Evolutionary conservation across 495 filamentous ascomycete species (phyloP), one percentile per base, ranked within the genome.

Genomic region (Aspergillus ellipticus): DNA sequence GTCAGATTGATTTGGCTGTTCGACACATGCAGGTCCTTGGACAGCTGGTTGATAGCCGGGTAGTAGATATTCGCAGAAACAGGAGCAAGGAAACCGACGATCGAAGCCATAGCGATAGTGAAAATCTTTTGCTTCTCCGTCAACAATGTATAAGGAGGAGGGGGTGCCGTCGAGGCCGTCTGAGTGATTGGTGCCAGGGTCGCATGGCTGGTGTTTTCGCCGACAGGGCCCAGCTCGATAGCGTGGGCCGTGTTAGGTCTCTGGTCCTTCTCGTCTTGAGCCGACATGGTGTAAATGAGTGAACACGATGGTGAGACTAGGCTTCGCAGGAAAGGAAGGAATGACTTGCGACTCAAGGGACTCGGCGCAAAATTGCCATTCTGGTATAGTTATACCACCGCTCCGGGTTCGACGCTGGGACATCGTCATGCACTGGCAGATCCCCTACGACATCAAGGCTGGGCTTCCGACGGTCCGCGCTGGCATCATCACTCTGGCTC

Each of bases 41-140:
- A 61, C 5, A 83, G 65, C 3, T 67, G 58, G 49, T 76, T 72
- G 19, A 83, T 22, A 1, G 75, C 67, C 8, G 79, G 79, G 26
- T 76, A 76, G 55, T 79, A 82, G 33, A 81, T 78, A 28, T 28
- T 28, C 2, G 74, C 66, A 0, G 77, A 79, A 8, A 80, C 58
- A 0, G 77, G 70, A 4, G 70, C 70, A 20, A 72, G 78, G 2
- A 65, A 63, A 0, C 61, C 73, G 31, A 33, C 31, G 7, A 33
- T 33, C 31, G 31, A 8, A 33, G 31, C 2, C 1, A 33, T 33
- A 13, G 31, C 7, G 31, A 33, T 33, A 13, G 31, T 33, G 9
- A 33, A 10, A 13, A 33, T 33, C 31, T 33, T 33, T 13, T 33
- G 31, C 31, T 13, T 33, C 31, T 33, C 31, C 31, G 31, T 33